Base-by-base conservation (phyloP, 305 asterid genomes). In the Solanum hybrid region DNA sequence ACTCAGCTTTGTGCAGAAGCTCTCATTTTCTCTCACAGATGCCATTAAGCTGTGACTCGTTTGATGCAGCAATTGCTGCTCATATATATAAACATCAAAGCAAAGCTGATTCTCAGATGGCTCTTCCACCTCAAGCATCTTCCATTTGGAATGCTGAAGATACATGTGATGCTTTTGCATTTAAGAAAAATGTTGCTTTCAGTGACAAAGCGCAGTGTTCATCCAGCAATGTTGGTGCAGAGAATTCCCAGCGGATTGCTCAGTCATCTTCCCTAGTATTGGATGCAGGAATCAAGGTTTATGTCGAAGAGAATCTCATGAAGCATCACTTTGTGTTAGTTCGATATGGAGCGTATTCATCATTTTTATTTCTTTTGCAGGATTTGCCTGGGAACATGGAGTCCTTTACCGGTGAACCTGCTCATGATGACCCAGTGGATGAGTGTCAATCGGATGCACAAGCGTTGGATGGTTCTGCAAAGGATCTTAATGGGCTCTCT, bases 31-130 rank as follows among this genome's bases (percentile, higher is more conserved):
- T 91, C 91, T 96, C 93, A 88, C 98, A 93, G 92, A 92, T 78
- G 78, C 94, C 99, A 7, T 94, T 96, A 88, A 94, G 94, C 91
- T 96, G 98, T 17, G 99, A 97, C 93, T 97, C 99, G 73, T 97
- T 97, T 90, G 99, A 97, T 89, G 99, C 98, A 81, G 99, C 99
- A 90, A 96, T 97, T 91, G 98, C 98, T 78, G 98, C 98, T 90
- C 99, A 97, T 91, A 94, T 96, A 89, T 91, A 91, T 91, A 97
- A 96, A 90, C 98, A 95, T 90, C 96, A 95, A 89, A 93, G 88
- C 93, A 92, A 90, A 94, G 92, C 89, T 14, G 93, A 89, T 87
- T 87, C 77, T 71, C 96, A 93, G 91, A 94, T 90, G 86, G 92
- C 89, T 42, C 91, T 89, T 88, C 88, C 89, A 71, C 91, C 95